Conservation (phyloP, 257 asterid species). For the Solanum piurae region DNA sequence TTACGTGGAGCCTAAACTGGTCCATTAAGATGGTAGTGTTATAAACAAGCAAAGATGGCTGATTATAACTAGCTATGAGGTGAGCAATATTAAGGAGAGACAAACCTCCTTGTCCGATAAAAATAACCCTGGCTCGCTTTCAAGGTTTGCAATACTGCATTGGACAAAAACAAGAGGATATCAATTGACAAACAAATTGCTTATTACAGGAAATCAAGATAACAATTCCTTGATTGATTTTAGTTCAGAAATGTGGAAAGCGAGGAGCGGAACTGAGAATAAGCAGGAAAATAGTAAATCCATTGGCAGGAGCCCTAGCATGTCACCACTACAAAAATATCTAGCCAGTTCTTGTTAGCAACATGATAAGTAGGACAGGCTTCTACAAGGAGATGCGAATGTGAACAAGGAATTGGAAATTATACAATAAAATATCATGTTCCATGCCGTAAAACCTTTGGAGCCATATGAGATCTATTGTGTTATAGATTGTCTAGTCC, state of each 20-base stretch:
- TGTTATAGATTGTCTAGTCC: not conserved
- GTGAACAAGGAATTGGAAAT: not conserved
- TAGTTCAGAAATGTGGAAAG: not conserved
- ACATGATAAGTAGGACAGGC: not conserved
- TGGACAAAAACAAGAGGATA: not conserved
- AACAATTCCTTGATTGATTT: not conserved
- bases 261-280: not conserved
- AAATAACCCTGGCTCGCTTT: conserved; percentile 87
- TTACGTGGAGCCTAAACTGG: not conserved
- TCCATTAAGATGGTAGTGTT: not conserved
- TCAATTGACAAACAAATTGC: not conserved
- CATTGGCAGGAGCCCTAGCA: not conserved
- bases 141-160: conserved; percentile 80
- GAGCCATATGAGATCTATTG: not conserved
- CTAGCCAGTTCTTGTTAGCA: not conserved
- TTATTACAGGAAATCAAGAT: not conserved
- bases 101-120: conserved; percentile 68
- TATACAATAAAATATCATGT: not conserved
- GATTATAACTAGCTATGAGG: not conserved
- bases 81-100: not conserved
- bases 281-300: not conserved
- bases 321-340: not conserved
- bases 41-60: not conserved
- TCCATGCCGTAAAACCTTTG: not conserved
- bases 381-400: not conserved